Percentiles rank a stretch among this genome's conserved stretches.
These are phyloP conservation scores for Prototheca cutis DNA, from an alignment of 163 green algal genomes.

Conservation along the genomic window DNA sequence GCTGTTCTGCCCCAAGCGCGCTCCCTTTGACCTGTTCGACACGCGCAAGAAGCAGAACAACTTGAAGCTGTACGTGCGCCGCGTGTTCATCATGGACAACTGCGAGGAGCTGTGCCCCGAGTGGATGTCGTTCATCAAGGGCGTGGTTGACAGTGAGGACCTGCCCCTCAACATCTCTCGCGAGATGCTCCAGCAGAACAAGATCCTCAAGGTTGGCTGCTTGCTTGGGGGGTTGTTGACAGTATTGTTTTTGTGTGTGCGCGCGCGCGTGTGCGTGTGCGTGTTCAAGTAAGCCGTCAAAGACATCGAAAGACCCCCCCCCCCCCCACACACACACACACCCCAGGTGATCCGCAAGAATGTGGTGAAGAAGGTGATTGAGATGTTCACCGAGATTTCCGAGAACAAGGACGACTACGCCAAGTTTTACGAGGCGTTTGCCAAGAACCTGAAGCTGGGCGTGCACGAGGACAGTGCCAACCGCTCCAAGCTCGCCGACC, in stretches of 20 bases:
- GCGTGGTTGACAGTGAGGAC: slow-evolving; percentile 97
- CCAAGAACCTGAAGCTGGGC: slow-evolving; percentile 99
- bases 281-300: not conserved
- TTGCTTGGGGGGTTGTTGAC: no score
- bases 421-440: slow-evolving; percentile 99
- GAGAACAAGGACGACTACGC: slow-evolving; percentile 99
- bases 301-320: not conserved
- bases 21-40: slow-evolving; percentile 98
- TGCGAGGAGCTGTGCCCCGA: slow-evolving; percentile 99
- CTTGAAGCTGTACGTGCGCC: slow-evolving; percentile 92
- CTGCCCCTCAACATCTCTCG: slow-evolving; percentile 98
- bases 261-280: no score
- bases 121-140: slow-evolving; percentile 97
- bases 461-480: slow-evolving; percentile 74
- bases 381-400: slow-evolving; percentile 95
- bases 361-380: slow-evolving; percentile 95
- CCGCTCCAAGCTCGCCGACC: slow-evolving; percentile 87
- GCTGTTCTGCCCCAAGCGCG: slow-evolving; percentile 84
- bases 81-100: slow-evolving; percentile 99
- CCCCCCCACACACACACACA: not conserved
- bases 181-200: slow-evolving; percentile 99
- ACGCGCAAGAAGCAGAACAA: slow-evolving; percentile 76
- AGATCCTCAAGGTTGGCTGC: slow-evolving; percentile 96
- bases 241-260: no score
- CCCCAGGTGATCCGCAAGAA: slow-evolving; percentile 96